Conservation (phyloP, 2,329 filamentous ascomycete species). For the Colletotrichum shisoi region DNA sequence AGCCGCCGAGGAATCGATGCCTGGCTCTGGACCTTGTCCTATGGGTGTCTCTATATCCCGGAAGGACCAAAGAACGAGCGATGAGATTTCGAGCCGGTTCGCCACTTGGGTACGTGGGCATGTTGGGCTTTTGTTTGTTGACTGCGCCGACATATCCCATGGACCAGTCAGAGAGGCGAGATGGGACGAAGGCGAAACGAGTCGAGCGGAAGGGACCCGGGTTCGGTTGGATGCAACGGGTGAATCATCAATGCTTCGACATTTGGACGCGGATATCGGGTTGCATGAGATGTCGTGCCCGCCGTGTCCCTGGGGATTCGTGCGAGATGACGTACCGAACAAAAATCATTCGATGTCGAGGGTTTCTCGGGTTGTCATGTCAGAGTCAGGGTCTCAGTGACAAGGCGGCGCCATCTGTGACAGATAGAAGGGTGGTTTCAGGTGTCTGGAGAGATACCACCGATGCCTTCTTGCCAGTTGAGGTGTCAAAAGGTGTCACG, state of each 20-base stretch:
- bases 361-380: neutral
- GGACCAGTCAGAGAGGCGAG: neutral
- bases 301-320: neutral
- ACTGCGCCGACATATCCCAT: neutral
- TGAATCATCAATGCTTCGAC: conserved; percentile 1
- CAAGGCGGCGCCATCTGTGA: conserved; percentile 19
- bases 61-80: neutral
- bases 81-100: neutral
- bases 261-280: neutral
- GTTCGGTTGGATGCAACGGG: conserved; percentile 4
- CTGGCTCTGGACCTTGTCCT: neutral
- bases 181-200: neutral
- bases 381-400: conserved; percentile 6
- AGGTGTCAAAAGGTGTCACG: conserved; percentile 10
- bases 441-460: neutral
- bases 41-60: neutral
- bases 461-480: neutral
- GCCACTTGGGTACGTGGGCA: conserved; percentile 21
- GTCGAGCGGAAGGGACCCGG: neutral
- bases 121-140: conserved; percentile 5
- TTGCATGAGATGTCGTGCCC: neutral
- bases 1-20: neutral
- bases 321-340: conserved; percentile 9
- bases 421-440: conserved; percentile 28
- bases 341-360: conserved; percentile 1